A percentile compares a stretch with the other conserved stretches of the same genome.
Conservation (phyloP, 768 basidiomycete species). For the Pisolithus sp. region DNA sequence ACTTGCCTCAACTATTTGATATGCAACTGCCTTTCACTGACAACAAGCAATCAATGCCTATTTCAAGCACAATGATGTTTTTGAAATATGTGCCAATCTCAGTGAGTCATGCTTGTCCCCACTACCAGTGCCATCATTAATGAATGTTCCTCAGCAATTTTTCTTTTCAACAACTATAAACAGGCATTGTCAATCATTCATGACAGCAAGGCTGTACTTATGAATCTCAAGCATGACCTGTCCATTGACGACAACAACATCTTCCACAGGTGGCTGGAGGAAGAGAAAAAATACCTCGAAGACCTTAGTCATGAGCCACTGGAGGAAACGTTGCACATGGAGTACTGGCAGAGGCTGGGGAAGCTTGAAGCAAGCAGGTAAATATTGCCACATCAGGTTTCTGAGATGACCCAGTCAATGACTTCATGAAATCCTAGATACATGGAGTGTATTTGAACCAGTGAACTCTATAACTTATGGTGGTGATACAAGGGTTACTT, state of each 20-base stretch:
- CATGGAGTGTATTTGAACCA: too few species aligned
- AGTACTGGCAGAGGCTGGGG: constrained; percentile 9
- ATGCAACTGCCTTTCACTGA: constrained; percentile 15
- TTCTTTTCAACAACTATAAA: constrained; percentile 19
- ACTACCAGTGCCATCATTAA: too few species aligned
- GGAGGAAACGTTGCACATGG: constrained; percentile 9
- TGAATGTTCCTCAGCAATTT: background rate
- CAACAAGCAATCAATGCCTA: constrained; percentile 8
- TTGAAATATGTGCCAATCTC: background rate
- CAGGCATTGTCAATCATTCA: constrained; percentile 18
- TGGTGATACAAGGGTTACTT: too few species aligned
- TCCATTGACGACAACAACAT: background rate
- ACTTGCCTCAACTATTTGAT: constrained; percentile 4
- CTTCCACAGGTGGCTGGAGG: constrained; percentile 4
- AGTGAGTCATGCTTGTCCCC: background rate
- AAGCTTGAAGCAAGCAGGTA: constrained; percentile 3
- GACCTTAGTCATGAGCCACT: background rate
- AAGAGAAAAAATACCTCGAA: constrained; percentile 6
- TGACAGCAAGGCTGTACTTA: background rate
- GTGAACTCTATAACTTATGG: too few species aligned
- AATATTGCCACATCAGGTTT: background rate
- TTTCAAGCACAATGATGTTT: background rate
- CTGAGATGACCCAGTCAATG: too few species aligned
- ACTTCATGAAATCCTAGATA: too few species aligned
- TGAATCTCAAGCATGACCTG: constrained; percentile 1